Percentiles rank a stretch among this genome's conserved stretches.
phyloP scores from a whole-genome alignment of 2,329 filamentous ascomycete genomes.

The Ilyonectria robusta region DNA sequence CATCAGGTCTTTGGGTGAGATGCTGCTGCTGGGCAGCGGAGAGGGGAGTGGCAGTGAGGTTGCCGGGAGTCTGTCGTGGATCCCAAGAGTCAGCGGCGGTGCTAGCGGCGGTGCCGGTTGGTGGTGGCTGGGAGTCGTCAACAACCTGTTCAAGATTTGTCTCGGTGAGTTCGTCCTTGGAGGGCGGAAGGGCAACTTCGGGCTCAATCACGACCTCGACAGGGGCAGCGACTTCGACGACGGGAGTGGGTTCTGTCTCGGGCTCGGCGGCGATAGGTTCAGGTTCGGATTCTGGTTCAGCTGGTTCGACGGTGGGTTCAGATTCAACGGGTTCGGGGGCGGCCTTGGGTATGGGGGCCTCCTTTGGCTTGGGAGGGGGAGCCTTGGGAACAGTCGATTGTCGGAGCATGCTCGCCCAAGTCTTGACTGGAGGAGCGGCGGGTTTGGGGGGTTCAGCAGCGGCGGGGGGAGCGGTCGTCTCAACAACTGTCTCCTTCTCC shows the following conservation, averaged over 20 bases:
- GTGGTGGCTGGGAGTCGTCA: conserved; percentile 82
- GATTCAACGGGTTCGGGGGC: conserved; percentile 48
- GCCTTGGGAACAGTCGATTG: conserved; percentile 71
- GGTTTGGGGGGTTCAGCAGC: conserved; percentile 56
- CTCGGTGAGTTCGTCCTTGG: conserved; percentile 88
- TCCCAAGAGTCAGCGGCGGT: conserved; percentile 91
- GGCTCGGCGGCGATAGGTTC: conserved; percentile 53
- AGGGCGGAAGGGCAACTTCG: conserved; percentile 70
- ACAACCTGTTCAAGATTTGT: conserved; percentile 93
- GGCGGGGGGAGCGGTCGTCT: conserved; percentile 50
- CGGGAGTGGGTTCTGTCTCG: conserved; percentile 53
- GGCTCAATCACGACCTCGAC: conserved; percentile 50
- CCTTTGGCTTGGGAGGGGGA: conserved; percentile 68
- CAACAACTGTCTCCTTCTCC: conserved; percentile 51
- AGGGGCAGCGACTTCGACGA: conserved; percentile 51
- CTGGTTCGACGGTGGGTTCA: conserved; percentile 56
- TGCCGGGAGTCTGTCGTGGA: conserved; percentile 71
- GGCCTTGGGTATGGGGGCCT: conserved; percentile 62
- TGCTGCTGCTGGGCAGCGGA: conserved; percentile 75
- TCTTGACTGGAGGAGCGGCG: conserved; percentile 64
- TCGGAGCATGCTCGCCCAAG: conserved; percentile 84
- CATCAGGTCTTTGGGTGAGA: conserved; percentile 66
- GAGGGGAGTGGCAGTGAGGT: conserved; percentile 76
- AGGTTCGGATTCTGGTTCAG: conserved; percentile 53
- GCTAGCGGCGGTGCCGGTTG: conserved; percentile 88